Evolutionary conservation across 176 grass and related monocot species (phyloP).

Genomic region (Eragrostis curvula): DNA sequence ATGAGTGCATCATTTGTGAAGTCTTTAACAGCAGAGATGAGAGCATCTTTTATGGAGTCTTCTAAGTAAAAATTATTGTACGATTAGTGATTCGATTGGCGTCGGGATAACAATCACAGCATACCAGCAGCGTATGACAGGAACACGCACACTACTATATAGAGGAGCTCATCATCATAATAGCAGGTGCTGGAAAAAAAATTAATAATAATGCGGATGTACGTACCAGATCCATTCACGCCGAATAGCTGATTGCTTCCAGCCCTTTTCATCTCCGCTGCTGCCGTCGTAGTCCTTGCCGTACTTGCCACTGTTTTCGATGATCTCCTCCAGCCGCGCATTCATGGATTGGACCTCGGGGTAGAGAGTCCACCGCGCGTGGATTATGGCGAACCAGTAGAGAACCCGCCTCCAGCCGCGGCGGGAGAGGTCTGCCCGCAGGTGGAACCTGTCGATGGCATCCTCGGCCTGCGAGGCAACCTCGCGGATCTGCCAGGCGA

Average conservation of each 20-base stretch:
- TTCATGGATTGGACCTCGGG: constrained; percentile 1
- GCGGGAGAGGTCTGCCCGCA: constrained; percentile 3
- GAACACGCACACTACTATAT: too few relatives aligned
- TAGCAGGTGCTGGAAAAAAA: too few relatives aligned
- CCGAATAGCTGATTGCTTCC: neutral
- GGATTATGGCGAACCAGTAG: neutral
- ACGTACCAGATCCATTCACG: too few relatives aligned
- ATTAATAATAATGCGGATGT: too few relatives aligned
- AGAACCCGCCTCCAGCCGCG: neutral
- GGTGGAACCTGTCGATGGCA: constrained; percentile 1
- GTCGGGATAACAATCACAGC: too few relatives aligned
- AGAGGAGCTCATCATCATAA: too few relatives aligned
- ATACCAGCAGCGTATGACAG: too few relatives aligned
- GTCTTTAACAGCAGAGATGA: too few relatives aligned
- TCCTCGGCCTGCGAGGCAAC: constrained; percentile 28
- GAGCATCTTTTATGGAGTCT: too few relatives aligned
- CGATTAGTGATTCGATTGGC: too few relatives aligned
- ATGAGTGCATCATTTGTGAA: too few relatives aligned
- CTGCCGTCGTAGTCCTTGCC: neutral
- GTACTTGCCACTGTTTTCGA: neutral
- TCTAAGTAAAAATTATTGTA: too few relatives aligned
- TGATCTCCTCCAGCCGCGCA: neutral
- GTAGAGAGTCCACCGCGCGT: neutral
- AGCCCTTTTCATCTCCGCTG: neutral
- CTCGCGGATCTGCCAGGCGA: constrained; percentile 14